Conservation (phyloP, 257 asterid species). For the Solanum sitiens region DNA sequence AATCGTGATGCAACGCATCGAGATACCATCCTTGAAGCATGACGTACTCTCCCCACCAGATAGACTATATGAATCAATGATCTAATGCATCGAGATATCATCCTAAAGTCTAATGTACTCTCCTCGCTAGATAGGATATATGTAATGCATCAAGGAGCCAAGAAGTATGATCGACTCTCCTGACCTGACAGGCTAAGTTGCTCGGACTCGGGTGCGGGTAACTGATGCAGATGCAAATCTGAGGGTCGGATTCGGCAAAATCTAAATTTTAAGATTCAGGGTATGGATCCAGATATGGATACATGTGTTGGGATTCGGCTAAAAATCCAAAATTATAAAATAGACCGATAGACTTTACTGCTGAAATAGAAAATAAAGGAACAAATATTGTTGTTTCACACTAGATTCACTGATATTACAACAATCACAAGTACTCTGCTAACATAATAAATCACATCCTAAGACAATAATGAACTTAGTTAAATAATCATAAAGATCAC, state of each 20-base stretch:
- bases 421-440: no score
- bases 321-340: neutral
- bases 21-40: neutral
- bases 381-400: no score
- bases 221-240: neutral
- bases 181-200: neutral
- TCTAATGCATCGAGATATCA: neutral
- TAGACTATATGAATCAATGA: neutral
- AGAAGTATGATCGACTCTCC: neutral
- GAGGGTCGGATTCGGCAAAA: neutral
- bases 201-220: neutral
- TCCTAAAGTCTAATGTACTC: neutral
- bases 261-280: neutral
- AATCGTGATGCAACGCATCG: neutral
- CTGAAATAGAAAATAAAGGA: no score
- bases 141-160: neutral
- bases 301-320: neutral
- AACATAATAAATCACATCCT: no score
- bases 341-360: neutral
- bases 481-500: no score
- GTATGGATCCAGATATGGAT: neutral
- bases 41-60: neutral
- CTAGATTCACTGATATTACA: no score
- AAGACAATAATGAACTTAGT: no score
- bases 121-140: neutral